Conservation (phyloP, 2,329 filamentous ascomycete genomes). For the Fusarium pseudocircinatum region DNA sequence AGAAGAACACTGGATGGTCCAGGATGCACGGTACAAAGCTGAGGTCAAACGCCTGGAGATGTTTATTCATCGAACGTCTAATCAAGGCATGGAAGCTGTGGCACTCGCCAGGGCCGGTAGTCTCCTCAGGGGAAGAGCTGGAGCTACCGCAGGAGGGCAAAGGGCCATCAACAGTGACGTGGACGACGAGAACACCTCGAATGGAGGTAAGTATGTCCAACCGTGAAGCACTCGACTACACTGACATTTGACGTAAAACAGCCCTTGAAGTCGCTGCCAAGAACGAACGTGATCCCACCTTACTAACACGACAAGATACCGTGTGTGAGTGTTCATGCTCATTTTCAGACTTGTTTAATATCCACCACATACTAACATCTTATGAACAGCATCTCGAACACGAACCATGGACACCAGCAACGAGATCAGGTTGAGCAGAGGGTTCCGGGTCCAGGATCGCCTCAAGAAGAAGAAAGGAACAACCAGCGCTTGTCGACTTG, state of each 20-base stretch:
- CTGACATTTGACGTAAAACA: conserved; percentile 3
- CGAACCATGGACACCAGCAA: conserved; percentile 32
- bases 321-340: conserved; percentile 15
- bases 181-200: neutral
- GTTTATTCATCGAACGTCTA: conserved; percentile 50
- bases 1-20: conserved; percentile 37
- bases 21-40: conserved; percentile 40
- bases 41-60: conserved; percentile 48
- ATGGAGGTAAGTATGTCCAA: conserved; percentile 7
- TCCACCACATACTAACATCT: neutral
- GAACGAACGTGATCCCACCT: neutral
- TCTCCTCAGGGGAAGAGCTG: conserved; percentile 39
- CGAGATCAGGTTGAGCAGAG: conserved; percentile 49
- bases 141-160: neutral
- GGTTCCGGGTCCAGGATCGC: conserved; percentile 19
- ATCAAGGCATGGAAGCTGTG: conserved; percentile 56
- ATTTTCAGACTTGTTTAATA: neutral
- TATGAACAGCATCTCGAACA: conserved; percentile 27
- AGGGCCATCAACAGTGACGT: neutral
- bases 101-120: conserved; percentile 55
- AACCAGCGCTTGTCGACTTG: neutral
- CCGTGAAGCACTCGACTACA: neutral
- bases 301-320: conserved; percentile 22
- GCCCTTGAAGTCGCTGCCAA: neutral
- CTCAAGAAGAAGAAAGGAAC: neutral